These are phyloP conservation scores for Babesia bigemina DNA, from an alignment of 169 alveolate genomes.

Conservation along the genomic window DNA sequence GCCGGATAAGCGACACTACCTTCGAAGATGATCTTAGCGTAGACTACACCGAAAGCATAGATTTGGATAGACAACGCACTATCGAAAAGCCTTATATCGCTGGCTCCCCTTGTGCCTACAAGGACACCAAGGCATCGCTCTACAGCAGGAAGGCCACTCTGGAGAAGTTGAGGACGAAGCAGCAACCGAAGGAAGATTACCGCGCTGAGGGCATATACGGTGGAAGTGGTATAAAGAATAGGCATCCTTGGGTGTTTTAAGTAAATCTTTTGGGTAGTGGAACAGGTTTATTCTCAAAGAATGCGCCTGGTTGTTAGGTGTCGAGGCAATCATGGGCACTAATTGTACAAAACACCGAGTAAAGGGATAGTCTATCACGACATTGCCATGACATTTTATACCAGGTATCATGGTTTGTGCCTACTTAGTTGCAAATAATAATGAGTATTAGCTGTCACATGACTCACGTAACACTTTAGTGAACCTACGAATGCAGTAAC, in stretches of 20 bases:
- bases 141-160: constrained; percentile 33
- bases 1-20: constrained; percentile 25
- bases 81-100: not conserved
- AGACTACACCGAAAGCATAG: constrained; percentile 1
- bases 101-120: constrained; percentile 30
- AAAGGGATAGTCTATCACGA: too few species aligned
- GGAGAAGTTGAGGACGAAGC: constrained; percentile 17
- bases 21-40: constrained; percentile 19
- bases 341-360: too few species aligned
- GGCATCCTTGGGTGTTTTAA: constrained; percentile 35
- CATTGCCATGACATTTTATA: too few species aligned
- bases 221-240: not conserved
- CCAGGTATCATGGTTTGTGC: too few species aligned
- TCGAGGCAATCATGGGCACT: too few species aligned
- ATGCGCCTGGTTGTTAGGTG: too few species aligned
- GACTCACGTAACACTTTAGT: too few species aligned
- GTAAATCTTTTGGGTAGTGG: too few species aligned
- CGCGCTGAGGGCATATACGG: not conserved
- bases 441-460: too few species aligned
- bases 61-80: not conserved
- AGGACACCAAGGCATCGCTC: constrained; percentile 32
- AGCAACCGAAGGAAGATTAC: not conserved
- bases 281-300: too few species aligned
- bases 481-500: too few species aligned
- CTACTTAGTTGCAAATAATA: too few species aligned